Base-by-base conservation (phyloP, 345 rosid species). In the Sisymbrium irio region DNA sequence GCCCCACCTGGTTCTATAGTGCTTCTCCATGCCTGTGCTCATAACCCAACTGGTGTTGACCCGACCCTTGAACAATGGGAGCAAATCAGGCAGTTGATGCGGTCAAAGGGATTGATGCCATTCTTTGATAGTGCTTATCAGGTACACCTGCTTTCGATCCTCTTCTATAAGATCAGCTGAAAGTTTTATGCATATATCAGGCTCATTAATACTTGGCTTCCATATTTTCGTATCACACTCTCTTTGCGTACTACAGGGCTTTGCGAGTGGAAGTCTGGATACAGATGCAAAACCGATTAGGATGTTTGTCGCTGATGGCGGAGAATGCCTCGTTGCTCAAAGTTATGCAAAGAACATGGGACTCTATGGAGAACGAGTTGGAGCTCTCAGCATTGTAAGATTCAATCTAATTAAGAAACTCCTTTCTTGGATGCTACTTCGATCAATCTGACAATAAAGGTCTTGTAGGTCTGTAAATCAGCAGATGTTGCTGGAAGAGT, bases 91-190 rank as follows among this genome's bases (percentile, higher is more conserved):
- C 76, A 74, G 81, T 61, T 87, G 82, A 88, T 91, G 50, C 88
- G 97, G 44, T 87, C 92, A 10, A 92, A 84, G 83, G 78, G 82
- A 41, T 77, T 89, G 83, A 58, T 95, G 81, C 97, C 97, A 56
- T 95, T 89, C 83, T 95, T 95, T 82, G 97, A 94, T 30, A 94
- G 97, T 75, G 97, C 99, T 54, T 94, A 94, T 83, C 97, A 89
- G 93, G 97, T 78, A 77, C 54, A 55, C 33, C 49, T 42, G 58
- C 20, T 63, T 28, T 4, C 6, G 11, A 55, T 55, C 45, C 53
- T 70, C 58, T 27, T 41, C 27, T 56, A 2, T 72, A 58, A 32
- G 14, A 71, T 15, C 35, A 71, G 22, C 62, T 51, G 30, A 44
- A 44, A 54, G 57, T 1, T 50, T 68, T 28, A 46, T 28, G 18